Percentiles rank a stretch among this genome's conserved stretches.
These are phyloP conservation scores for Whalleya microplaca DNA, from an alignment of 2,329 filamentous ascomycete species.

Conservation along the genomic window DNA sequence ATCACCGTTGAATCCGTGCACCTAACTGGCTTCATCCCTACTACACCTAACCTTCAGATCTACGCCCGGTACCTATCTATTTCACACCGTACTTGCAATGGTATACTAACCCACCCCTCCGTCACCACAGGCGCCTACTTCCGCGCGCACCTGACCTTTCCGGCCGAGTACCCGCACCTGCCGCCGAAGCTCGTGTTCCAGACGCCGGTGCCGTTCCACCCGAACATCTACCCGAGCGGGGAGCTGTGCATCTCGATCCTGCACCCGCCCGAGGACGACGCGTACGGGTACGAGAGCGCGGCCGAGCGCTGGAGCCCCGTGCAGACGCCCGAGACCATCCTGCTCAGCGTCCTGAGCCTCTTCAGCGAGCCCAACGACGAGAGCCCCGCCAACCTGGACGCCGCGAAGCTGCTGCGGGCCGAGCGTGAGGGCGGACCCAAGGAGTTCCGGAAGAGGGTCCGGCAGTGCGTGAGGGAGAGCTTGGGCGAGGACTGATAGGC, in stretches of 20 bases:
- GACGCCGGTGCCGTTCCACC: conserved; percentile 83
- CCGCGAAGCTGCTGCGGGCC: conserved; percentile 84
- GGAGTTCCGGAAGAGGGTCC: conserved; percentile 79
- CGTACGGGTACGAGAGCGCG: conserved; percentile 89
- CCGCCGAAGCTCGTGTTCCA: conserved; percentile 90
- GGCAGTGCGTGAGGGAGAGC: conserved; percentile 80
- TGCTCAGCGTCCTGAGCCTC: conserved; percentile 90
- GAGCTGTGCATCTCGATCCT: conserved; percentile 96
- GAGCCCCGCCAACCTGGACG: conserved; percentile 93
- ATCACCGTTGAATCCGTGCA: too few species aligned
- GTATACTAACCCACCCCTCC: background rate
- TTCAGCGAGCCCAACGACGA: conserved; percentile 93
- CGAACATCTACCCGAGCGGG: conserved; percentile 88
- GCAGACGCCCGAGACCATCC: conserved; percentile 91
- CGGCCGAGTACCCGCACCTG: conserved; percentile 80
- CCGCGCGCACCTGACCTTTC: conserved; percentile 82
- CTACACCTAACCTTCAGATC: too few species aligned
- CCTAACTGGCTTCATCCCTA: too few species aligned
- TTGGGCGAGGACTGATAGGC: conserved; percentile 67
- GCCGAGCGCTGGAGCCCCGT: conserved; percentile 93
- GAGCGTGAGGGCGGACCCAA: conserved; percentile 63
- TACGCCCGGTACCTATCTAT: too few species aligned
- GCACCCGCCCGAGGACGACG: conserved; percentile 91
- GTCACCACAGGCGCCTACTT: conserved; percentile 78
- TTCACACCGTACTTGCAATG: too few species aligned